Base-by-base conservation (phyloP, 306 rosid genomes). In the Vicia villosa region DNA sequence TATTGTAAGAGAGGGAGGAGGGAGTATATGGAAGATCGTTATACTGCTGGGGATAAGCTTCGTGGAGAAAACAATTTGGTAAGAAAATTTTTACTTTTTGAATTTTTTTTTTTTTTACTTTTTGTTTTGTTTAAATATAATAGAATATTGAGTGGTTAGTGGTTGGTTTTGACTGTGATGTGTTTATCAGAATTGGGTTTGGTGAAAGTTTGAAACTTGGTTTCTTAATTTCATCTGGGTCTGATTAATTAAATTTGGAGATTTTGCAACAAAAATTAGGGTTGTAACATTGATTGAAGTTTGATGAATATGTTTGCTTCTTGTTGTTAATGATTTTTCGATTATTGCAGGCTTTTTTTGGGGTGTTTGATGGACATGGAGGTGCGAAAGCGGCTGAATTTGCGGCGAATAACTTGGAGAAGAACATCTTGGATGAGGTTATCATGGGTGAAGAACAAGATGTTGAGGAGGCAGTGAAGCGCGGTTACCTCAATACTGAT, bases 361-460 rank as follows among this genome's bases (percentile, higher is more conserved):
- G 97, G 10, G 61, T 94, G 63, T 94, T 83, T 77, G 99, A 91
- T 77, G 97, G 99, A n/a, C 97, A 94, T 28, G 97, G 99, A 19
- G 99, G 99, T 65, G 80, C 84, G 0, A 88, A 91, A 67, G 97
- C 97, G 34, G 97, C 97, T 0, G 95, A 91, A 65, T 94, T 80
- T 75, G 95, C 95, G 2, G 90, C 99, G 4, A 77, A 75, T 15
- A 87, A 94, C 81, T 86, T 94, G 55, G 82, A 74, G 46, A 91
- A 82, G 83, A 91, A 89, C 62, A 71, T 94, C 22, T 28, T 89
- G 52, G 90, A 84, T 38, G 92, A 88, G 77, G 79, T 91, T 26
- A 72, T 56, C 26, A 77, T 78, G 47, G 82, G 83, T 12, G 79
- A 73, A 3, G 90, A 81, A 1, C 65, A 60, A 8, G 83, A 81